Conservation (phyloP, 257 asterid genomes). For the Salvia miltiorrhiza region DNA sequence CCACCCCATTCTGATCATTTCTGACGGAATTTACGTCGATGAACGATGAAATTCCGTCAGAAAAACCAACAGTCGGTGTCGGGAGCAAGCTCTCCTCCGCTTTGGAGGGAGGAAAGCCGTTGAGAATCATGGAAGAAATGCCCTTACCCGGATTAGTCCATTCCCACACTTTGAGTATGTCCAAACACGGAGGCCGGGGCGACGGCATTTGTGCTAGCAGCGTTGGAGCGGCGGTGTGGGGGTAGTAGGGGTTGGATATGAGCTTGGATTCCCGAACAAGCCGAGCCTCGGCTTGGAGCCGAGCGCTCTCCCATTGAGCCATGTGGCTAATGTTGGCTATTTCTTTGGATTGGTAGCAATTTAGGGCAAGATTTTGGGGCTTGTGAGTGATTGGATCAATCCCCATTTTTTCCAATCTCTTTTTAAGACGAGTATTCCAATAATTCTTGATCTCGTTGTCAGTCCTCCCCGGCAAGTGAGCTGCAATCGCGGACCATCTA, state of each 20-base stretch:
- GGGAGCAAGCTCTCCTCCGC: not conserved
- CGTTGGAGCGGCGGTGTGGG: not conserved
- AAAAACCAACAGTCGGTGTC: not conserved
- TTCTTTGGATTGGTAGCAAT: constrained; percentile 2
- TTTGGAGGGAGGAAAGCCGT: not conserved
- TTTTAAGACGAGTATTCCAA: constrained; percentile 24
- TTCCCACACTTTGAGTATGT: constrained; percentile 40
- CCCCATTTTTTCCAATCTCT: constrained; percentile 4
- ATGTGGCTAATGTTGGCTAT: constrained; percentile 18
- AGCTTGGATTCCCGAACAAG: not conserved
- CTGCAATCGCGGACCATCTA: constrained; percentile 20
- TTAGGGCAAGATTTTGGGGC: not conserved
- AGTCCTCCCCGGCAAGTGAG: constrained; percentile 12
- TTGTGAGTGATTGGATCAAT: constrained; percentile 21
- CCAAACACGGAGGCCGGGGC: constrained; percentile 29
- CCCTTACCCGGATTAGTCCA: constrained; percentile 27
- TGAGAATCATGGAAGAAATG: constrained; percentile 5
- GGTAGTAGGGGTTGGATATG: not conserved
- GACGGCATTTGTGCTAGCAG: not conserved
- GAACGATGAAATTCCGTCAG: not conserved
- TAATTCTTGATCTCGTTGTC: constrained; percentile 21
- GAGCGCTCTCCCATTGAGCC: constrained; percentile 26
- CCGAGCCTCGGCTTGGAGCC: constrained; percentile 24
- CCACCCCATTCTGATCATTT: not conserved
- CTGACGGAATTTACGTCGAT: not conserved